A percentile compares a stretch with the other conserved stretches of the same genome.
phyloP scores from a whole-genome alignment of 305 asterid species.

The Fraxinus dipetala region DNA sequence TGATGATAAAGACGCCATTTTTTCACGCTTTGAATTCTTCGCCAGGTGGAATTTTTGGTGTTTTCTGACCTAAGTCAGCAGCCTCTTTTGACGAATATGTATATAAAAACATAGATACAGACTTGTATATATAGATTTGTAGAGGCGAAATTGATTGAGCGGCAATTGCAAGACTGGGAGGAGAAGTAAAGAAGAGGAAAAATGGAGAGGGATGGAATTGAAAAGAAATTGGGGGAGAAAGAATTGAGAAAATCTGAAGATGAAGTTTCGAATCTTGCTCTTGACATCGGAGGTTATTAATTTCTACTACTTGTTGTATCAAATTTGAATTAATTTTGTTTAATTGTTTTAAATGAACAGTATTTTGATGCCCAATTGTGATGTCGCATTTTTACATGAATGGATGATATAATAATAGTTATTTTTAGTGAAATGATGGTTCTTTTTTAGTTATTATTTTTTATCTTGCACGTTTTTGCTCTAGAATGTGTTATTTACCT shows the following conservation, averaged over 20 bases:
- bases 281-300: slow-evolving; percentile 78
- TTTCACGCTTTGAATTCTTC: slow-evolving; percentile 10
- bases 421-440: not conserved
- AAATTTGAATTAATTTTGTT: not conserved
- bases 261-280: slow-evolving; percentile 63
- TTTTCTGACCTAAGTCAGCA: slow-evolving; percentile 5
- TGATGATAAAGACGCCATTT: not conserved
- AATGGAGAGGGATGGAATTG: slow-evolving; percentile 31
- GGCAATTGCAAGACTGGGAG: not conserved
- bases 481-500: not conserved
- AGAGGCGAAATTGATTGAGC: slow-evolving; percentile 15
- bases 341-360: not conserved
- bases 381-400: not conserved
- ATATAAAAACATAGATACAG: not conserved
- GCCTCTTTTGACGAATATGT: slow-evolving; percentile 29
- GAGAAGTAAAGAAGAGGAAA: not conserved
- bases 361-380: not conserved
- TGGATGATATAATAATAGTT: not conserved
- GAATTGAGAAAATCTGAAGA: slow-evolving; percentile 31
- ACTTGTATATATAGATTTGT: not conserved
- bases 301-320: not conserved
- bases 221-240: slow-evolving; percentile 26
- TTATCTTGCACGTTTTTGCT: not conserved
- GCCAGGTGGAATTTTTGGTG: not conserved
- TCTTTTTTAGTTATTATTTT: not conserved